phyloP scores from a whole-genome alignment of 352 stramenopile species.

The Phytophthora fragariaefolia region DNA sequence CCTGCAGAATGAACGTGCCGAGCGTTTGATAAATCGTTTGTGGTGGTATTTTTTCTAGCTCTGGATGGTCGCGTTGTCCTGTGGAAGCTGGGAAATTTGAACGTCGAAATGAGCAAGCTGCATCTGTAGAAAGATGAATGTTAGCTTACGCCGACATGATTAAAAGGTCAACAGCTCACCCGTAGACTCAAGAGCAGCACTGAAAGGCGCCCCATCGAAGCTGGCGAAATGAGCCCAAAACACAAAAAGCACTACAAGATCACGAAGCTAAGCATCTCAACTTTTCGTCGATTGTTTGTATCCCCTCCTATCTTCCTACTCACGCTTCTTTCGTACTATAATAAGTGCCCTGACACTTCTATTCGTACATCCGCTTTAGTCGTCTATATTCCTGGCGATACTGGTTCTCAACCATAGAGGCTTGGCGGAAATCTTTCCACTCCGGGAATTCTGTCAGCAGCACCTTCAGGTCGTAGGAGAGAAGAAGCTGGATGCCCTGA shows the following conservation, averaged over 20 bases:
- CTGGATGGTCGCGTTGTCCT: slow-evolving; percentile 84
- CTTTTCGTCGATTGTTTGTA: slow-evolving; percentile 19
- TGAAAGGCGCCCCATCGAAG: background rate
- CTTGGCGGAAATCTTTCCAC: slow-evolving; percentile 88
- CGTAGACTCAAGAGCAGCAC: slow-evolving; percentile 18
- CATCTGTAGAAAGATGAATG: slow-evolving; percentile 56
- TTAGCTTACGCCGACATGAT: background rate
- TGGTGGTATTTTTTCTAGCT: slow-evolving; percentile 38
- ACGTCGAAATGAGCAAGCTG: slow-evolving; percentile 83
- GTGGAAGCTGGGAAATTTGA: slow-evolving; percentile 79
- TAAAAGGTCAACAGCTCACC: slow-evolving; percentile 7
- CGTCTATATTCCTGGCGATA: slow-evolving; percentile 91
- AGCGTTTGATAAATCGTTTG: background rate
- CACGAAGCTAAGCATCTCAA: slow-evolving; percentile 14
- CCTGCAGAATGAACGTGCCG: background rate
- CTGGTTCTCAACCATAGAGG: slow-evolving; percentile 89
- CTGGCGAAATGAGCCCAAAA: background rate
- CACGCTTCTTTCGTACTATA: slow-evolving; percentile 21
- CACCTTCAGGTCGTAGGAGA: slow-evolving; percentile 86
- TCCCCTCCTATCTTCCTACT: slow-evolving; percentile 1
- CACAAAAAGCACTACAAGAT: slow-evolving; percentile 11
- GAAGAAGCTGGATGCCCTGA: slow-evolving; percentile 90
- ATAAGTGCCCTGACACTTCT: slow-evolving; percentile 38
- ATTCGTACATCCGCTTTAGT: slow-evolving; percentile 93
- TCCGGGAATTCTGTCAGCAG: slow-evolving; percentile 88